phyloP scores from a whole-genome alignment of 352 stramenopile genomes.

The Phytophthora meadii region DNA sequence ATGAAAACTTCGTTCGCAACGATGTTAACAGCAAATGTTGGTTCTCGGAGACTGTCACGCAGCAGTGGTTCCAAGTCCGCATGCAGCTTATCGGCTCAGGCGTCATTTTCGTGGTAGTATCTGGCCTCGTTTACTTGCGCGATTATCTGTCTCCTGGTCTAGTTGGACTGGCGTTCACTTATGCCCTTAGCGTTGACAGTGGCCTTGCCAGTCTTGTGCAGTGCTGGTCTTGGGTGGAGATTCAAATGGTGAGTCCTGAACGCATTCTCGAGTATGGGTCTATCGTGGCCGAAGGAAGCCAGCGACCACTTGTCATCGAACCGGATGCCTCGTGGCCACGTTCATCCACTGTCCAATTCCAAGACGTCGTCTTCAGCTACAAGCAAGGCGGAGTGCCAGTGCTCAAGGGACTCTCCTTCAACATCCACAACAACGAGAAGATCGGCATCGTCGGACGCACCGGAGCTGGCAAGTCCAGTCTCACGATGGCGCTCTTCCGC shows the following conservation, averaged over 20 bases:
- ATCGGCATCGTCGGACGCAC: slow-evolving; percentile 83
- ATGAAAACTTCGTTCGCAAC: slow-evolving; percentile 36
- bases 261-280: slow-evolving; percentile 48
- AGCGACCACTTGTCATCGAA: slow-evolving; percentile 26
- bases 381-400: slow-evolving; percentile 44
- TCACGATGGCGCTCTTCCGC: slow-evolving; percentile 89
- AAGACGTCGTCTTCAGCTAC: slow-evolving; percentile 87
- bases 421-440: no score
- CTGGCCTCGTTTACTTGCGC: slow-evolving; percentile 40
- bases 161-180: slow-evolving; percentile 89
- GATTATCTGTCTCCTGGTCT: slow-evolving; percentile 61
- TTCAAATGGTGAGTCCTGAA: slow-evolving; percentile 69
- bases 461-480: slow-evolving; percentile 84
- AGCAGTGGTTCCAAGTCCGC: slow-evolving; percentile 56
- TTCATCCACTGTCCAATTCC: slow-evolving; percentile 77
- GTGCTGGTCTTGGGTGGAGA: slow-evolving; percentile 52
- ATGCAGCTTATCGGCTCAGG: slow-evolving; percentile 58
- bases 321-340: slow-evolving; percentile 65
- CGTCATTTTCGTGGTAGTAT: slow-evolving; percentile 51
- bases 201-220: slow-evolving; percentile 76
- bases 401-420: no score
- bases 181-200: slow-evolving; percentile 82
- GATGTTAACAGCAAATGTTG: slow-evolving; percentile 42
- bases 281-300: slow-evolving; percentile 34
- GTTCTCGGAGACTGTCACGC: slow-evolving; percentile 35